Evolutionary conservation across 345 rosid genomes (phyloP).

Genomic region (Syzygium aromaticum): DNA sequence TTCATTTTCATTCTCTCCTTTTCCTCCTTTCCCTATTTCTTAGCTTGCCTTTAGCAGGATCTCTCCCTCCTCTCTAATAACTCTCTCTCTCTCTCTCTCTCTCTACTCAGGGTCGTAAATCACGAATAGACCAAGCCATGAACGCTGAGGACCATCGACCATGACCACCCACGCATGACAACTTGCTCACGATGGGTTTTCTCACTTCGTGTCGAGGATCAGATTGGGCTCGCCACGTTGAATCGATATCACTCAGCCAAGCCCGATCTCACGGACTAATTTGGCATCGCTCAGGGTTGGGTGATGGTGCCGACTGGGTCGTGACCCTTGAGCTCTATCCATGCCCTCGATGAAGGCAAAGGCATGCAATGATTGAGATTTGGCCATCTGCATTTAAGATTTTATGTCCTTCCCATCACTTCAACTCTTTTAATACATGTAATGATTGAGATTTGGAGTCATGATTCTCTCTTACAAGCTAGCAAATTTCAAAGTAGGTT

Average conservation of each 20-base stretch:
- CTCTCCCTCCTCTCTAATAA: background rate
- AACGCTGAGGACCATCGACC: too few relatives aligned
- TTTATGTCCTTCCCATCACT: background rate
- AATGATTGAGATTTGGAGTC: background rate
- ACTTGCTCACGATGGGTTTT: background rate
- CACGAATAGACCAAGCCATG: background rate
- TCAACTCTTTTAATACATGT: background rate
- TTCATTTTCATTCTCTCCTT: background rate
- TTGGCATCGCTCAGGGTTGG: background rate
- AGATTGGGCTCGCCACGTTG: background rate
- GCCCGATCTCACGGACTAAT: background rate
- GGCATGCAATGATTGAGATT: background rate
- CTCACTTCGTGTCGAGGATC: background rate
- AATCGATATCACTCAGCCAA: background rate
- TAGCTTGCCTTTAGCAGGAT: background rate
- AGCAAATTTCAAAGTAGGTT: too few relatives aligned
- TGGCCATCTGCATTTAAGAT: background rate
- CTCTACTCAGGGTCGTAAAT: background rate
- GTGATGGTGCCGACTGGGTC: background rate
- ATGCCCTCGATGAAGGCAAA: background rate
- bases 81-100: background rate
- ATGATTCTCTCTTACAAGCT: background rate
- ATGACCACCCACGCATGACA: background rate
- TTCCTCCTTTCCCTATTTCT: too few relatives aligned
- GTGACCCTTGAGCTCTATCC: background rate